phyloP scores from a whole-genome alignment of 495 filamentous ascomycete genomes.

The Aspergillus wentii region DNA sequence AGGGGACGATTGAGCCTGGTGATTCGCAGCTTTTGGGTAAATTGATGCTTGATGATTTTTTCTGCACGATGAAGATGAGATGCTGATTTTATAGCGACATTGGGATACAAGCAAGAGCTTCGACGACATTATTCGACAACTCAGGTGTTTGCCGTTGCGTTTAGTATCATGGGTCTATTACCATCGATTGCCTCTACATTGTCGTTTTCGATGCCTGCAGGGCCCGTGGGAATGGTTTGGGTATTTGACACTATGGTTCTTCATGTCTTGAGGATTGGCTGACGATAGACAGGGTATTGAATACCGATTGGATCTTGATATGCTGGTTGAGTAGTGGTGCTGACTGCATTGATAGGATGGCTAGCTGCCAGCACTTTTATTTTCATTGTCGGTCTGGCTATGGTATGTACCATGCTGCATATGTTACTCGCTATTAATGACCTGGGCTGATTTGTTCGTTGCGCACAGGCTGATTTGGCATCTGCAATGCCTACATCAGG shows the following conservation, averaged over 20 bases:
- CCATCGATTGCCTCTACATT: constrained; percentile 64
- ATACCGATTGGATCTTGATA: too few species aligned
- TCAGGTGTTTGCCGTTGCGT: constrained; percentile 66
- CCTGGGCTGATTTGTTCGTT: background rate
- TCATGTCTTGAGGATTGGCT: constrained; percentile 8
- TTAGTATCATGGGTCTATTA: constrained; percentile 66
- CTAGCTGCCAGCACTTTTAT: constrained; percentile 56
- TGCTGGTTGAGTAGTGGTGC: background rate
- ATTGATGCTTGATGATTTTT: constrained; percentile 1
- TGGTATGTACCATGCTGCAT: constrained; percentile 37
- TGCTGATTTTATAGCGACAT: constrained; percentile 18
- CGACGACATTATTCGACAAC: constrained; percentile 61
- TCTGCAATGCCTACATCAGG: constrained; percentile 67
- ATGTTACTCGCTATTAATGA: background rate
- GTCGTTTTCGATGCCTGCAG: constrained; percentile 60
- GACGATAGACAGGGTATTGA: constrained; percentile 19
- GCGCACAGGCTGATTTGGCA: constrained; percentile 54
- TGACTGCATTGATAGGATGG: constrained; percentile 44
- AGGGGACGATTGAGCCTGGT: constrained; percentile 10
- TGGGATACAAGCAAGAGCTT: constrained; percentile 68
- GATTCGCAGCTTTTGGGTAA: constrained; percentile 31
- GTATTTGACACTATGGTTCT: constrained; percentile 14
- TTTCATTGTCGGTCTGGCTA: constrained; percentile 60
- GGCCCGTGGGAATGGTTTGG: constrained; percentile 68
- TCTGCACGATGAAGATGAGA: background rate